Evolutionary conservation across 73 alveolate genomes (phyloP), one percentile per base, ranked within the genome.

Genomic region (Paramecium tetraurelia): DNA sequence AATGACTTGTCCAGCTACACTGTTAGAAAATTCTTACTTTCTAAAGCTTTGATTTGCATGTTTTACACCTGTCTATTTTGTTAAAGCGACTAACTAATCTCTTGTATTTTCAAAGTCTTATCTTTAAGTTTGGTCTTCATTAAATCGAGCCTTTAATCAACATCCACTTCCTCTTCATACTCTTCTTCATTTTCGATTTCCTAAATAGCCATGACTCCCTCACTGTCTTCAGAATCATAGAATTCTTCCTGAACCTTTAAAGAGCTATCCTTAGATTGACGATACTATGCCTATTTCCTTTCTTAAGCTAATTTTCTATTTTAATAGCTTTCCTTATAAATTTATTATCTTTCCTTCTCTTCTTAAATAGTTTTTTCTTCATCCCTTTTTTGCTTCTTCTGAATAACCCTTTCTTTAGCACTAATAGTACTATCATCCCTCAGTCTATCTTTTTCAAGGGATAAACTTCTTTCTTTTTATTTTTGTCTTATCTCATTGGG

Each of bases 181-280:
- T 93, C 94, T 40, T 87, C 95, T 53, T 93, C 96, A 76, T 68
- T 87, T 68, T 85, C 95, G 29, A 80, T 92, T 33, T 93, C 96
- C n/a, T 93, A 36, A 24, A 84, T 63, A 1, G 70, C 95, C 68
- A 87, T 85, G 43, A 29, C 85, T 29, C 76, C 69, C 14, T 84
- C 96, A 53, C 86, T 71, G n/a, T 86, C 85, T 40, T 77, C 76
- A 24, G 94, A 93, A 38, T 88, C 58, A 71, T 87, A 69, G 7
- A 14, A 92, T 36, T 92, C 88, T 27, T 92, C 95, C 18, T 93
- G 70, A 29, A 59, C 71, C 58, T 31, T 88, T 89, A 80, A 46
- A 6, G 76, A 33, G 50, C 80, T 71, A 41, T 86, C 92, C 10
- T 76, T 27, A 24, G 94, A 93, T 84, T 95, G 48, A 75, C 94